Evolutionary conservation across 176 grass and related monocot genomes (phyloP).

Genomic region (Avena sativa): DNA sequence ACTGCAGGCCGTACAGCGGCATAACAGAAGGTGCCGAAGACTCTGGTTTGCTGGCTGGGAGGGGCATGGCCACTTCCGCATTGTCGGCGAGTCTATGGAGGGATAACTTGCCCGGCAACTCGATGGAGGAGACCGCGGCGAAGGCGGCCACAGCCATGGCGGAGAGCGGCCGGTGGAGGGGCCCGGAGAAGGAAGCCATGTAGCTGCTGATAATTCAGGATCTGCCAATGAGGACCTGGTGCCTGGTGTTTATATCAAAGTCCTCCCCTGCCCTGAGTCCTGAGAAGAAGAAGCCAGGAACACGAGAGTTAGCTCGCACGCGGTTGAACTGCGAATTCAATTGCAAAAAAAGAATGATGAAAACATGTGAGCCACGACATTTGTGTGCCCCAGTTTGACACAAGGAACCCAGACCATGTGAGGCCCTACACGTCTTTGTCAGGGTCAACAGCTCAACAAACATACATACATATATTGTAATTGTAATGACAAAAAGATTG

Average conservation of each 20-base stretch:
- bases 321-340: slow-evolving; percentile 20
- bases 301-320: slow-evolving; percentile 25
- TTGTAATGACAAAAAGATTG: neutral
- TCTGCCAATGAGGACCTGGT: slow-evolving; percentile 27
- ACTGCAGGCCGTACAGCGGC: slow-evolving; percentile 23
- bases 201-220: neutral
- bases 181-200: slow-evolving; percentile 57
- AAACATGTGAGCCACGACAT: slow-evolving; percentile 17
- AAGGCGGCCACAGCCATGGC: slow-evolving; percentile 71
- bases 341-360: neutral
- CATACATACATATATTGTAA: too few species aligned
- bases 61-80: neutral
- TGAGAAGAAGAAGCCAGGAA: slow-evolving; percentile 17
- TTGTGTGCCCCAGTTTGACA: slow-evolving; percentile 16
- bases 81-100: slow-evolving; percentile 45
- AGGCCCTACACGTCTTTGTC: slow-evolving; percentile 26
- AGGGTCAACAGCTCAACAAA: slow-evolving; percentile 23
- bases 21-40: neutral
- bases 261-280: slow-evolving; percentile 33
- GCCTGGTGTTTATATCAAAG: neutral
- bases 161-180: slow-evolving; percentile 76
- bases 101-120: slow-evolving; percentile 60
- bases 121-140: slow-evolving; percentile 69
- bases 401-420: neutral
- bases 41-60: neutral